Percentiles rank a stretch among this genome's conserved stretches.
phyloP scores from a whole-genome alignment of 345 rosid species.

The Excoecaria cochinchinensis region DNA sequence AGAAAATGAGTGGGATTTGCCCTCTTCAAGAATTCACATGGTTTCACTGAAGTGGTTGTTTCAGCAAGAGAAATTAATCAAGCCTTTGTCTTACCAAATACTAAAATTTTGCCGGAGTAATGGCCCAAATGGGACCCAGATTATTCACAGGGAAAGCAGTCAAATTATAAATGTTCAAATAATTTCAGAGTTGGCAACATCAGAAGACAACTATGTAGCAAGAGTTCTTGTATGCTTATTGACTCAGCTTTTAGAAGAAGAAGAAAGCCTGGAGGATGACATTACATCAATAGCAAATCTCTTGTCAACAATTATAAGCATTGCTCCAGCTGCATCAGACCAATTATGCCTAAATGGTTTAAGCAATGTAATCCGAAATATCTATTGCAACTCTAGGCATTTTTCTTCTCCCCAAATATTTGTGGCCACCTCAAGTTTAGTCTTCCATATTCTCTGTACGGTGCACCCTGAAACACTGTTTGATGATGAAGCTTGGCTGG shows the following conservation, averaged over 20 bases:
- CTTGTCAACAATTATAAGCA: conserved; percentile 35
- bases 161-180: conserved; percentile 37
- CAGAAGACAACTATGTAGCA: conserved; percentile 61
- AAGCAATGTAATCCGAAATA: conserved; percentile 46
- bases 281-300: conserved; percentile 52
- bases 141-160: conserved; percentile 33
- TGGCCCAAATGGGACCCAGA: conserved; percentile 20
- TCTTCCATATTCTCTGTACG: conserved; percentile 55
- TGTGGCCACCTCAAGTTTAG: conserved; percentile 34
- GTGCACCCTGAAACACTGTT: conserved; percentile 56
- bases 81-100: conserved; percentile 56
- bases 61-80: conserved; percentile 70
- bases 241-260: conserved; percentile 47
- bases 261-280: conserved; percentile 47
- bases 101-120: conserved; percentile 48
- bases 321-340: conserved; percentile 58
- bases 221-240: conserved; percentile 51
- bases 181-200: conserved; percentile 63
- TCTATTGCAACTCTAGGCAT: conserved; percentile 34
- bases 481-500: conserved; percentile 68
- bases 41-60: conserved; percentile 76
- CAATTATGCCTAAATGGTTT: conserved; percentile 65
- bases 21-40: conserved; percentile 57
- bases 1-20: conserved; percentile 71
- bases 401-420: conserved; percentile 42